A percentile compares a stretch with the other conserved stretches of the same genome.
These are phyloP conservation scores for Solanum corneliomulleri DNA, from an alignment of 257 asterid species.

Conservation along the genomic window DNA sequence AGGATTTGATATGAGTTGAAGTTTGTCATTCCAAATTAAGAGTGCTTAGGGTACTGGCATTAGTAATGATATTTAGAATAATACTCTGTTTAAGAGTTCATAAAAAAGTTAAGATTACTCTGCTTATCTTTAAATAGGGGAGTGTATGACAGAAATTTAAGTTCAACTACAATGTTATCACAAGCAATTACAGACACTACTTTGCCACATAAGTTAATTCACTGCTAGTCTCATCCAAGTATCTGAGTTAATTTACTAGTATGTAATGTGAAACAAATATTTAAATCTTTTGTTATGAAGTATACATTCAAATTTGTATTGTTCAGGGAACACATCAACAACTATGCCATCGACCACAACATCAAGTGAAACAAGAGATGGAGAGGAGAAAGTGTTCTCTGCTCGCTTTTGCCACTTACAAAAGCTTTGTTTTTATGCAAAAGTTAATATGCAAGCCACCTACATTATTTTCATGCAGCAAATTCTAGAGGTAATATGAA, in stretches of 20 bases:
- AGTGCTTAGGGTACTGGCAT: background rate
- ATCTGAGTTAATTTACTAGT: background rate
- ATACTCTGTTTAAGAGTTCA: background rate
- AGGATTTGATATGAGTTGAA: background rate
- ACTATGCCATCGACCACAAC: background rate
- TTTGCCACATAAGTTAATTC: background rate
- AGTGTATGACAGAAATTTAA: background rate
- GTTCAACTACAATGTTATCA: background rate
- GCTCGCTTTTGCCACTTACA: background rate
- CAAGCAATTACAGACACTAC: background rate
- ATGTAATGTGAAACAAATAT: background rate
- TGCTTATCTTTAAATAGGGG: background rate
- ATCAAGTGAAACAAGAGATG: background rate
- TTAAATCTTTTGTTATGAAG: background rate
- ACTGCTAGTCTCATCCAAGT: background rate
- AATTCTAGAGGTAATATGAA: background rate
- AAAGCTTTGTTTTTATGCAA: background rate
- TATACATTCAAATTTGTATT: background rate
- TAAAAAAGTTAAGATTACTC: background rate
- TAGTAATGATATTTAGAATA: background rate
- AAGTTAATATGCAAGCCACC: background rate
- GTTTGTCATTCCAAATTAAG: background rate
- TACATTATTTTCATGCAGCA: background rate
- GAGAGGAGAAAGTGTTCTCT: background rate
- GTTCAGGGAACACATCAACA: background rate